phyloP scores from a whole-genome alignment of 768 basidiomycete species.

The Auricularia heimuer region DNA sequence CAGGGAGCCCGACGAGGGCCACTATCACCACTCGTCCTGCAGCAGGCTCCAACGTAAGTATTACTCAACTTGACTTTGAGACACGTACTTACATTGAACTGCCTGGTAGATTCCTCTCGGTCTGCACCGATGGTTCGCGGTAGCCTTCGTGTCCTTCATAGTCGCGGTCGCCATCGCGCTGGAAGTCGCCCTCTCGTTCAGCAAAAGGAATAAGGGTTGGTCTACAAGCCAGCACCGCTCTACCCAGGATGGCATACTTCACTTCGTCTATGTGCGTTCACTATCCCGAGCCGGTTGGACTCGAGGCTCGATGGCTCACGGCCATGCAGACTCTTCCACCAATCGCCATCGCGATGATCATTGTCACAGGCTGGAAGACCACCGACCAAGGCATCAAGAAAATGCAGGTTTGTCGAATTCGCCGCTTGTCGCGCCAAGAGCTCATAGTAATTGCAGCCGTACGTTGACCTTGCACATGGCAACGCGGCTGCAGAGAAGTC shows the following conservation, averaged over 20 bases:
- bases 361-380: conserved; percentile 46
- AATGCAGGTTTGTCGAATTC: conserved; percentile 33
- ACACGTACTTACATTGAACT: neutral
- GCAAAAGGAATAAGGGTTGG: conserved; percentile 40
- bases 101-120: conserved; percentile 33
- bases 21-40: too few species aligned
- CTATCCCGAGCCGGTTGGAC: neutral
- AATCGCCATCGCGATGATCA: conserved; percentile 37
- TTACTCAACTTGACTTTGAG: too few species aligned
- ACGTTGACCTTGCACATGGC: conserved; percentile 47
- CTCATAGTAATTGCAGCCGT: conserved; percentile 29
- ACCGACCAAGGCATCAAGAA: conserved; percentile 49
- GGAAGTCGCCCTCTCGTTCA: conserved; percentile 38
- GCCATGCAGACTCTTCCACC: conserved; percentile 39
- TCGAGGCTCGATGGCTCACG: neutral
- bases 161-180: conserved; percentile 32
- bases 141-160: conserved; percentile 31
- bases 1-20: neutral
- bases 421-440: neutral
- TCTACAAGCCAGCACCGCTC: conserved; percentile 22
- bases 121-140: conserved; percentile 38
- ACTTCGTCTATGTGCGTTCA: conserved; percentile 43
- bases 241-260: conserved; percentile 29
- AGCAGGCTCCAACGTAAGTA: too few species aligned
- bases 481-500: conserved; percentile 43